phyloP scores from a whole-genome alignment of 2,329 filamentous ascomycete genomes.

The Colletotrichum sp. region DNA sequence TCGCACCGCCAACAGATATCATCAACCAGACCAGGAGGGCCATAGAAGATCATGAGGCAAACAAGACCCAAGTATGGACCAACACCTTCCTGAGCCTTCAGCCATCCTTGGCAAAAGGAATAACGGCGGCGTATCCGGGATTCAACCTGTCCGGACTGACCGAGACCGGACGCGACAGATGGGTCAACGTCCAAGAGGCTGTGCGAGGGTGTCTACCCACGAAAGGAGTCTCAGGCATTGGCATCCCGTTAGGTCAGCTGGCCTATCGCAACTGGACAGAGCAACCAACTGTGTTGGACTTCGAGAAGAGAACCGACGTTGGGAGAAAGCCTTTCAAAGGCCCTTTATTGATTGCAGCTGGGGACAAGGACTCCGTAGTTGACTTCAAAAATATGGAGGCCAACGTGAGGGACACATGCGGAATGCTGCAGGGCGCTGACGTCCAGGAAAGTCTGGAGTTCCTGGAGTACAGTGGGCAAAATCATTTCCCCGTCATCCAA shows the following conservation, averaged over 20 bases:
- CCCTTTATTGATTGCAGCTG: fast-evolving
- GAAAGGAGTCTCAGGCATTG: neutral
- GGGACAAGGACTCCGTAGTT: neutral
- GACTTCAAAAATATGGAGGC: neutral
- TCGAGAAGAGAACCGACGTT: neutral
- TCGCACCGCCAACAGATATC: neutral
- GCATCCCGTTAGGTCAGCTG: neutral
- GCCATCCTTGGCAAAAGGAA: neutral
- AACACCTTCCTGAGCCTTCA: neutral
- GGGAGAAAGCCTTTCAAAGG: neutral
- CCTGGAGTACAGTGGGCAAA: neutral
- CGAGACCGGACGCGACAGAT: neutral
- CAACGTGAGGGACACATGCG: neutral
- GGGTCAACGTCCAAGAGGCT: neutral
- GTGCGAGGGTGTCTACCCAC: neutral
- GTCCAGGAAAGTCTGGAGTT: neutral
- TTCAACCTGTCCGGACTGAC: neutral
- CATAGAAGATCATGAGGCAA: neutral
- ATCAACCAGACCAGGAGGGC: neutral
- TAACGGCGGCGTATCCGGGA: neutral
- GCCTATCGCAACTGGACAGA: neutral
- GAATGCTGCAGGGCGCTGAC: fast-evolving
- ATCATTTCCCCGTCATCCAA: neutral
- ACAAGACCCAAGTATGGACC: neutral
- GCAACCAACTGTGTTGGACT: neutral